phyloP scores from a whole-genome alignment of 495 filamentous ascomycete species.

The Trichoderma reesei region DNA sequence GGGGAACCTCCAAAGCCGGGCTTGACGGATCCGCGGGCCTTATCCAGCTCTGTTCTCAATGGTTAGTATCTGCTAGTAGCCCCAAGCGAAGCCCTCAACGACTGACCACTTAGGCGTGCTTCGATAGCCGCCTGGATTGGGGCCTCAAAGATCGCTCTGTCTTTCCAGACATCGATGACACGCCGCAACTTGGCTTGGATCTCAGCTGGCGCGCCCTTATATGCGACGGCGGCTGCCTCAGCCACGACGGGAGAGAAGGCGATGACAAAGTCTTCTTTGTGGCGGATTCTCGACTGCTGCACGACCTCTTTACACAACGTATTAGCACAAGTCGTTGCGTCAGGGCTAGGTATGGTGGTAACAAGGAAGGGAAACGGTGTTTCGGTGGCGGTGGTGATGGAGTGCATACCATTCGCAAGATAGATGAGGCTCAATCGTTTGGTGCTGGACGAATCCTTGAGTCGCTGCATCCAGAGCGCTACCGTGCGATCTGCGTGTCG shows the following conservation, averaged over 20 bases:
- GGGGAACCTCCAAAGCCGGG: conserved; percentile 54
- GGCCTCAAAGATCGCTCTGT: conserved; percentile 72
- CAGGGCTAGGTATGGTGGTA: not conserved
- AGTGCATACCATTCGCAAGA: conserved; percentile 76
- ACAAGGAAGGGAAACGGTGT: too few relatives aligned
- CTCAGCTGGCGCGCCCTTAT: conserved; percentile 74
- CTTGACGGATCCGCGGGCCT: conserved; percentile 58
- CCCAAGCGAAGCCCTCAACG: not conserved
- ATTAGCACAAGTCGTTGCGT: not conserved
- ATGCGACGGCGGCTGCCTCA: conserved; percentile 73
- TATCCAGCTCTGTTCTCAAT: conserved; percentile 59
- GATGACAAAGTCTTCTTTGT: conserved; percentile 82
- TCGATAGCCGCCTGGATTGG: conserved; percentile 73
- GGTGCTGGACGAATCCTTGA: conserved; percentile 71
- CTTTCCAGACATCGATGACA: conserved; percentile 89
- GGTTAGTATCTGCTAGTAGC: not conserved
- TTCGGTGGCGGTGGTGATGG: not conserved
- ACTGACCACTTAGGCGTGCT: conserved; percentile 61
- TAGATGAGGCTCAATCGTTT: conserved; percentile 90
- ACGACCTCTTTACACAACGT: conserved; percentile 58
- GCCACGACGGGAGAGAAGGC: conserved; percentile 86
- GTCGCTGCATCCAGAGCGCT: conserved; percentile 76
- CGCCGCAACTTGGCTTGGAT: conserved; percentile 79
- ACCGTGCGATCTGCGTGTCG: conserved; percentile 83
- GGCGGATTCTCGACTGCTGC: conserved; percentile 85